A percentile compares a stretch with the other conserved stretches of the same genome.
These are phyloP conservation scores for Polygonum aviculare DNA, from an alignment of 148 eudicot genomes.

Conservation along the genomic window DNA sequence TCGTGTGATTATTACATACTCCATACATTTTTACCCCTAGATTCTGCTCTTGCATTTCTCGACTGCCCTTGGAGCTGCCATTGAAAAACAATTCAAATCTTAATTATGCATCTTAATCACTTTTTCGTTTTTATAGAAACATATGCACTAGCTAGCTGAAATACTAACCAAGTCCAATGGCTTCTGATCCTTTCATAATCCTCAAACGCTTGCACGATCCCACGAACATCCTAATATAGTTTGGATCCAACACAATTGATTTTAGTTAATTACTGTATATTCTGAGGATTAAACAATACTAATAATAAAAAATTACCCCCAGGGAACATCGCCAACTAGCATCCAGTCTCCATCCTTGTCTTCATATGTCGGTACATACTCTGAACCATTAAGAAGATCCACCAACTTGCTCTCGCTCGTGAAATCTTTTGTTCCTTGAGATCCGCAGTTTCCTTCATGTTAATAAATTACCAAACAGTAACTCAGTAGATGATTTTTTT, in stretches of 20 bases:
- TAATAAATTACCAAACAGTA: too few relatives aligned
- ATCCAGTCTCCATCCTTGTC: conserved; percentile 44
- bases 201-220: conserved; percentile 55
- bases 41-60: conserved; percentile 55
- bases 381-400: conserved; percentile 31
- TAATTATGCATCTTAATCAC: neutral
- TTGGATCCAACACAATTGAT: neutral
- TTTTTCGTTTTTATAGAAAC: neutral
- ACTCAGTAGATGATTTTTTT: neutral
- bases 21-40: conserved; percentile 14
- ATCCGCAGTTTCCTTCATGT: conserved; percentile 27
- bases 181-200: conserved; percentile 60
- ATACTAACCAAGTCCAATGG: conserved; percentile 47
- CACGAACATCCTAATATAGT: conserved; percentile 37
- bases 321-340: conserved; percentile 42
- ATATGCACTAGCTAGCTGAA: neutral
- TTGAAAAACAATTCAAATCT: neutral
- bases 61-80: conserved; percentile 58
- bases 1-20: neutral
- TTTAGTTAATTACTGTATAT: neutral
- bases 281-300: too few relatives aligned
- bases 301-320: conserved; percentile 27
- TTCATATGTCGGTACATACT: conserved; percentile 40
- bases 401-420: conserved; percentile 33
- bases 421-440: conserved; percentile 26